Conservation (phyloP, 331 rosid species). For the Quercus phellos region DNA sequence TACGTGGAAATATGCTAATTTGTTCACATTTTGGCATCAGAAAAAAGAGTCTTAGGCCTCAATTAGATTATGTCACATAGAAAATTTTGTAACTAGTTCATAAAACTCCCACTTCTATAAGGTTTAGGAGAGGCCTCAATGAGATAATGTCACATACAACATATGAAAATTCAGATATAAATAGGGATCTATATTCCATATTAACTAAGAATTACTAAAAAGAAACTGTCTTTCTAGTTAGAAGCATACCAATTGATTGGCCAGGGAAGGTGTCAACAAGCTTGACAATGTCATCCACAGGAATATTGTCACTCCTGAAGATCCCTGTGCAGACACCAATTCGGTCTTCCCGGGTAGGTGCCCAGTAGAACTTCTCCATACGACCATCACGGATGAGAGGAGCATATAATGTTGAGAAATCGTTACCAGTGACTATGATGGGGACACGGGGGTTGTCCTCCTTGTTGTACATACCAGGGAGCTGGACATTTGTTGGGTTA, state of each 20-base stretch:
- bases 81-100: no score
- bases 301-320: constrained; percentile 57
- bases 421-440: constrained; percentile 92
- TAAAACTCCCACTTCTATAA: no score
- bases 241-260: constrained; percentile 74
- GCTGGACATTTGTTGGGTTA: constrained; percentile 89
- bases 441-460: constrained; percentile 94
- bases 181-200: no score
- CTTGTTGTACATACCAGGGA: constrained; percentile 99
- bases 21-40: no score
- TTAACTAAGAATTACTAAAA: no score
- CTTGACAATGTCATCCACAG: constrained; percentile 44
- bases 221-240: background rate
- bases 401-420: constrained; percentile 90
- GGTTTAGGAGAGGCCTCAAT: no score
- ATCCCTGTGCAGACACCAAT: constrained; percentile 85
- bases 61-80: no score
- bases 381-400: constrained; percentile 99
- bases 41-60: no score
- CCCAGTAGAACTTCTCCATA: constrained; percentile 99
- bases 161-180: no score
- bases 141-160: no score
- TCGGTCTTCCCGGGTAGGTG: constrained; percentile 90
- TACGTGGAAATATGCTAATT: no score
- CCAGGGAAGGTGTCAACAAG: constrained; percentile 94